Conservation (phyloP, 495 filamentous ascomycete species). For the Chaetomium tenue region DNA sequence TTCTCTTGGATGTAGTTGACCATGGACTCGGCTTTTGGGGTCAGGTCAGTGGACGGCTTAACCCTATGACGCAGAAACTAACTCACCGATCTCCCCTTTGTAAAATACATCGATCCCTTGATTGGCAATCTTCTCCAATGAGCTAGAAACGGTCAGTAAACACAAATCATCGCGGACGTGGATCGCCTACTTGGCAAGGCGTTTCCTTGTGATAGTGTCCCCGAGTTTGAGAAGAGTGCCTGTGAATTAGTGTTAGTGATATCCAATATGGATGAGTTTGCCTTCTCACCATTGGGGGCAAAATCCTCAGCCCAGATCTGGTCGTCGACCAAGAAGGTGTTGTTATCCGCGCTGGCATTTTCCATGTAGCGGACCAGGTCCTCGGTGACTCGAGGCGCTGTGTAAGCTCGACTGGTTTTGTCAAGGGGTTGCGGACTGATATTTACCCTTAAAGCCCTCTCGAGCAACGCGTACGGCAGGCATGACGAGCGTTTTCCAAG, state of each 20-base stretch:
- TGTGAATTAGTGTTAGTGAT: slow-evolving; percentile 15
- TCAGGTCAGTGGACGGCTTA: not conserved
- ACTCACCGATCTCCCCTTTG: slow-evolving; percentile 53
- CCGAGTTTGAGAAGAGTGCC: slow-evolving; percentile 59
- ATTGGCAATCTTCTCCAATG: slow-evolving; percentile 69
- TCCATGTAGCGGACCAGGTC: slow-evolving; percentile 72
- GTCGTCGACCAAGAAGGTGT: slow-evolving; percentile 67
- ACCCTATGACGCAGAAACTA: not conserved
- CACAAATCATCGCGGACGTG: not conserved
- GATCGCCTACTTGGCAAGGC: slow-evolving; percentile 62
- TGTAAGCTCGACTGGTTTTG: slow-evolving; percentile 13
- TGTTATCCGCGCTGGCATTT: slow-evolving; percentile 29
- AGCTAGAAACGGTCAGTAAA: slow-evolving; percentile 37
- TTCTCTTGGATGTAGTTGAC: slow-evolving; percentile 59
- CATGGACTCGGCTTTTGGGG: slow-evolving; percentile 63
- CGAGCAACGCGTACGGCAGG: slow-evolving; percentile 74
- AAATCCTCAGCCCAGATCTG: slow-evolving; percentile 84
- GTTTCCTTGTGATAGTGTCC: slow-evolving; percentile 72
- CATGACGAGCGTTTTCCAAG: slow-evolving; percentile 54
- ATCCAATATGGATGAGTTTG: not conserved
- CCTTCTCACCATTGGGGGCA: slow-evolving; percentile 63
- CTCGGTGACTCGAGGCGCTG: slow-evolving; percentile 43
- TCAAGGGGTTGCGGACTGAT: not conserved
- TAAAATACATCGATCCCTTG: slow-evolving; percentile 75
- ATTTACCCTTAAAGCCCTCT: slow-evolving; percentile 59